Base-by-base conservation (phyloP, 306 rosid genomes). In the Medicago lupulina region DNA sequence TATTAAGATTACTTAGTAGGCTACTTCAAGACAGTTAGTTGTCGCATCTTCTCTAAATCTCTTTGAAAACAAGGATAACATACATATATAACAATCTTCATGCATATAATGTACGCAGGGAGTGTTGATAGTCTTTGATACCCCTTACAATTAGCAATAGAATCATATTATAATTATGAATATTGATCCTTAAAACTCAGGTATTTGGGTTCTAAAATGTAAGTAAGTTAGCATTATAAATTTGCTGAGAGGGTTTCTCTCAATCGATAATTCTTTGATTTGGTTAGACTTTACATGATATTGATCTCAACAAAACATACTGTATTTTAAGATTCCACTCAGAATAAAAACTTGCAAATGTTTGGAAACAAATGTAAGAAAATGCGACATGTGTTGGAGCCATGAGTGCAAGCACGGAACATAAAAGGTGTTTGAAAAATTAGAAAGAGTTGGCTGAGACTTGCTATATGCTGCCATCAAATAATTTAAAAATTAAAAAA, bases 301-400 rank as follows among this genome's bases (percentile, higher is more conserved):
- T 17, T 46, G 63, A 49, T 44, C 53, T 44, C 31, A 19, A 18
- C 44, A 40, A 73, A 53, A 77, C 76, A 6, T 89, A 91, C 97
- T 62, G 98, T 81, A 53, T 90, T 95, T 21, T 21, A 21, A 21
- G 23, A 21, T 21, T 21, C 23, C 23, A 21, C 23, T 21, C 1
- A 1, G 23, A 21, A 21, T 21, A 21, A 21, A 21, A 21, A 21
- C 23, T 1, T 21, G 23, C 67, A 84, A 77, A 75, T 50, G 73
- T 82, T 78, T 80, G 41, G 50, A 69, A 16, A 71, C 39, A 53
- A 50, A 69, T 40, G 39, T 72, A 82, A 49, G 81, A 74, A 76
- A 67, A 63, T 62, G 6, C 7, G 21, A 31, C 1, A 25, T 4
- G 49, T 18, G 60, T 67, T 43, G 60, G 72, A 63, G 54, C 59